Evolutionary conservation across 140 eudicot species (phyloP).

Genomic region (Erigeron philadelphicus): DNA sequence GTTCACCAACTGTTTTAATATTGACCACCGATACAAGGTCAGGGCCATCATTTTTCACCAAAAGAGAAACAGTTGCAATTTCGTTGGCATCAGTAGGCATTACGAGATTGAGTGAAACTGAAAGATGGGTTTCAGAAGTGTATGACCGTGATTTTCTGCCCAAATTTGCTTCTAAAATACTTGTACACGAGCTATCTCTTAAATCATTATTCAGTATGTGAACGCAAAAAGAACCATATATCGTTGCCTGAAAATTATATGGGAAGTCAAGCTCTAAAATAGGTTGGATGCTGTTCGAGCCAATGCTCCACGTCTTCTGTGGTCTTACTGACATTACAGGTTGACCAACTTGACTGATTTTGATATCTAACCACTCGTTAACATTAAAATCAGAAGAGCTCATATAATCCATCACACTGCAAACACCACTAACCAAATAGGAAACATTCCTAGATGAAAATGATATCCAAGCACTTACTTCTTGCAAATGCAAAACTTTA

Average conservation of each 20-base stretch:
- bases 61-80: conserved; percentile 37
- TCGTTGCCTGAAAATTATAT: conserved; percentile 33
- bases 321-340: conserved; percentile 58
- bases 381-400: conserved; percentile 29
- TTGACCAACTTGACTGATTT: conserved; percentile 34
- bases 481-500: conserved; percentile 60
- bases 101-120: conserved; percentile 43
- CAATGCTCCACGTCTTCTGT: conserved; percentile 56
- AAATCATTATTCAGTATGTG: conserved; percentile 42
- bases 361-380: conserved; percentile 46
- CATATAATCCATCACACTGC: conserved; percentile 29
- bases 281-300: conserved; percentile 42
- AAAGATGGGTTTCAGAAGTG: conserved; percentile 28
- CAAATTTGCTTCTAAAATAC: conserved; percentile 52
- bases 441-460: conserved; percentile 46
- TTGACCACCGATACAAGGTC: conserved; percentile 43
- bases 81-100: conserved; percentile 49
- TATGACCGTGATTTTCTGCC: conserved; percentile 21
- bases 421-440: conserved; percentile 41
- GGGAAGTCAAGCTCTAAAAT: conserved; percentile 58
- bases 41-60: conserved; percentile 50
- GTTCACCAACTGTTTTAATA: conserved; percentile 45
- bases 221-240: conserved; percentile 51
- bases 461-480: conserved; percentile 59
- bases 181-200: conserved; percentile 34